These are phyloP conservation scores for Aspergillus tamarii DNA, from an alignment of 2,329 filamentous ascomycete genomes.

Conservation along the genomic window DNA sequence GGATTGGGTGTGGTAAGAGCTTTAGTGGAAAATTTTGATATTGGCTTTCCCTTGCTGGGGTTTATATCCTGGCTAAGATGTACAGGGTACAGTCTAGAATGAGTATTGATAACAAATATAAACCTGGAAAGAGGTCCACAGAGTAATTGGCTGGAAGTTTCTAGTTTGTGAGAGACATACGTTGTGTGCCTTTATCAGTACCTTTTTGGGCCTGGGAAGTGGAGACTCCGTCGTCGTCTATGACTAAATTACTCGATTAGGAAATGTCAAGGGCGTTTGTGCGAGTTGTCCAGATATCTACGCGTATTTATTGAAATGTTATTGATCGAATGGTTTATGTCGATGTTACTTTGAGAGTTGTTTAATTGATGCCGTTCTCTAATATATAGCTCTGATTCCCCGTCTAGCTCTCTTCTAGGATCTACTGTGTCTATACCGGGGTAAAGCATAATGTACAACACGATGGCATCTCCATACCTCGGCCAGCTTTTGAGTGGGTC, in stretches of 20 bases:
- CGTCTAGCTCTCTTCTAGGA: background rate
- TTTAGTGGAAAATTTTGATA: background rate
- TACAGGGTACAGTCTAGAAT: background rate
- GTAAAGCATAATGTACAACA: background rate
- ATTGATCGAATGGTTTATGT: background rate
- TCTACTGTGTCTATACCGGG: background rate
- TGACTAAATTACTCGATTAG: background rate
- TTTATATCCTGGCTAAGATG: background rate
- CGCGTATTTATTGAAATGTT: background rate
- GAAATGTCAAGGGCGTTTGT: background rate
- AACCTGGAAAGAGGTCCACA: background rate
- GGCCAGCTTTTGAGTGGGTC: conserved; percentile 51
- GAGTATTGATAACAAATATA: background rate
- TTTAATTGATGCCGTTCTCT: background rate
- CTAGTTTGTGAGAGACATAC: background rate
- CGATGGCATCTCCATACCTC: conserved; percentile 23
- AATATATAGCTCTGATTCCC: background rate
- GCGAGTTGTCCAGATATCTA: background rate
- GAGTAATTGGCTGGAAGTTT: background rate
- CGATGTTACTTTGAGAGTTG: background rate
- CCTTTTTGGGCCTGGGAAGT: background rate
- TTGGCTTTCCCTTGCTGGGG: background rate
- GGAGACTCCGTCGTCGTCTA: background rate
- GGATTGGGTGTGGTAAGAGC: background rate
- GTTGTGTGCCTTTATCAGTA: background rate